phyloP scores from a whole-genome alignment of 192 early-diverging fungal genomes.

The Chytriomyces hyalinus region DNA sequence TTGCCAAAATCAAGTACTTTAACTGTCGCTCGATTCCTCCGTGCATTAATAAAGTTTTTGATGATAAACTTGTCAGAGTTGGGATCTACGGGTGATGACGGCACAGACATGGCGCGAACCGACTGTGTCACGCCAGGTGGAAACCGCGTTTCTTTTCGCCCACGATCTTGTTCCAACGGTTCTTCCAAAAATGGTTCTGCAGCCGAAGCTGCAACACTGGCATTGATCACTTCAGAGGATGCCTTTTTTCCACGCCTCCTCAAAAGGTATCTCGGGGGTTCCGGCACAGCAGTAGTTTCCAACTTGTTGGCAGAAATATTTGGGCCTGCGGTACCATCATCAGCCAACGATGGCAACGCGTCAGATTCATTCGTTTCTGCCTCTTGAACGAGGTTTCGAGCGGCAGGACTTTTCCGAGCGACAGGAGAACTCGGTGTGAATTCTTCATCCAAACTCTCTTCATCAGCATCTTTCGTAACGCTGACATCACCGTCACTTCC shows the following conservation, averaged over 20 bases:
- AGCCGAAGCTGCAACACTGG: neutral
- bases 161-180: neutral
- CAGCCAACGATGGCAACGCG: no score
- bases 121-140: neutral
- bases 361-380: no score
- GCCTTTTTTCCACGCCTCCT: neutral
- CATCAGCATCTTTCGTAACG: neutral
- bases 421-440: neutral
- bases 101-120: conserved; percentile 15
- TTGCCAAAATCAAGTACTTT: no score
- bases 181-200: neutral
- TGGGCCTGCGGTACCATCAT: no score
- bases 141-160: neutral
- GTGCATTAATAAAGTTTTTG: conserved; percentile 15
- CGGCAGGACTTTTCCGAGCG: neutral
- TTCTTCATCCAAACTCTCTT: neutral
- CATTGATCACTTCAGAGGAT: neutral
- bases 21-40: neutral
- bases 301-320: no score
- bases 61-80: conserved; percentile 13
- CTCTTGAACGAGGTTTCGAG: neutral
- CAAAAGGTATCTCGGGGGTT: neutral
- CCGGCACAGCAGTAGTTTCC: no score
- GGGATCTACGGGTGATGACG: conserved; percentile 11
- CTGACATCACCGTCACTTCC: neutral